Percentiles rank a stretch among this genome's conserved stretches.
phyloP scores from a whole-genome alignment of 2,329 filamentous ascomycete species.

The Lomentospora prolificans region DNA sequence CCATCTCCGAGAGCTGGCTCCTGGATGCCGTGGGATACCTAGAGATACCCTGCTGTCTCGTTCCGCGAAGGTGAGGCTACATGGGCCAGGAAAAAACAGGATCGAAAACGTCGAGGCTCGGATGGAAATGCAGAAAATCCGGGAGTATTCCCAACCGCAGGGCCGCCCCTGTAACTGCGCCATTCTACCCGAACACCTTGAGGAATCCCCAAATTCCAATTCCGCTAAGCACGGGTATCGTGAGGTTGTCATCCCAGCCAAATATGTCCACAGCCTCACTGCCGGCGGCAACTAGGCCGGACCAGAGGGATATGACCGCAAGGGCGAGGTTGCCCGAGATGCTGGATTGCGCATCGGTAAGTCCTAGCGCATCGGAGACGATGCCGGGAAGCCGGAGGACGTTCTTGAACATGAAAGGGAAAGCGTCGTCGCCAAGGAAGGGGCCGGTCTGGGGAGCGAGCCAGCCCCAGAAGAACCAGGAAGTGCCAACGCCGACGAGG shows the following conservation, averaged over 20 bases:
- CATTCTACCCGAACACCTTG: constrained; percentile 62
- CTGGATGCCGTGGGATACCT: not conserved
- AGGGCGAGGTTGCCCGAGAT: constrained; percentile 66
- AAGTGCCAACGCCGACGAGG: constrained; percentile 70
- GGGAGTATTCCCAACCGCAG: not conserved
- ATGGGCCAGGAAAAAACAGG: not conserved
- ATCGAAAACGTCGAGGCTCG: no score
- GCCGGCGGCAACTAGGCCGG: constrained; percentile 77
- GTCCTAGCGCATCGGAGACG: constrained; percentile 49
- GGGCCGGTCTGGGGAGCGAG: constrained; percentile 60
- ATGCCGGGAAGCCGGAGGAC: constrained; percentile 57
- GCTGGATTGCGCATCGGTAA: constrained; percentile 46
- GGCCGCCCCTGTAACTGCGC: not conserved
- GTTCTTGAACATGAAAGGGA: constrained; percentile 75
- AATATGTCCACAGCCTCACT: constrained; percentile 89
- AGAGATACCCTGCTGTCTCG: not conserved
- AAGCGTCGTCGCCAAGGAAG: constrained; percentile 57
- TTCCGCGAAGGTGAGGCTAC: not conserved
- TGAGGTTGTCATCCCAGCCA: constrained; percentile 95
- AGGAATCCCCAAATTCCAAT: constrained; percentile 86
- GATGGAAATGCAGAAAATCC: not conserved
- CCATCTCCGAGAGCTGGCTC: not conserved
- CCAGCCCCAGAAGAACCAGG: constrained; percentile 80
- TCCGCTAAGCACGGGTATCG: constrained; percentile 86
- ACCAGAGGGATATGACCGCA: constrained; percentile 71